Conservation (phyloP, 1,139 yeast genomes). For the Saccharomyces hybrid region DNA sequence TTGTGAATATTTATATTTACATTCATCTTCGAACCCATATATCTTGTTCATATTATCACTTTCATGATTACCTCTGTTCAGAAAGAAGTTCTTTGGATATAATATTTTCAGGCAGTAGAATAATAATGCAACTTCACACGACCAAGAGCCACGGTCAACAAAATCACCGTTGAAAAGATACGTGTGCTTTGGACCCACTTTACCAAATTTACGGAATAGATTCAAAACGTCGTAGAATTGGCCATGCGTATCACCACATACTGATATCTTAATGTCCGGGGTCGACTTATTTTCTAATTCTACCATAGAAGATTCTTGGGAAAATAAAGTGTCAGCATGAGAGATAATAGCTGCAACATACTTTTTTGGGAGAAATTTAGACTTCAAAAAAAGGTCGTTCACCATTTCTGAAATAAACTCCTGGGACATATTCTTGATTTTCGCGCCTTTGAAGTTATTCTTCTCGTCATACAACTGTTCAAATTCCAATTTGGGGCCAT, state of each 20-base stretch:
- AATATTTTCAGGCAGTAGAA: conserved; percentile 71
- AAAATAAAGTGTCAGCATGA: conserved; percentile 59
- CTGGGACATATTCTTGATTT: conserved; percentile 33
- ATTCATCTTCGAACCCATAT: conserved; percentile 92
- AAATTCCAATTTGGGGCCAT: conserved; percentile 54
- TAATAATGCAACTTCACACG: conserved; percentile 87
- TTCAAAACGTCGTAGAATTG: conserved; percentile 86
- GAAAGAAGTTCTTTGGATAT: conserved; percentile 60
- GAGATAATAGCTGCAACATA: conserved; percentile 80
- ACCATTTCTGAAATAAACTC: conserved; percentile 62
- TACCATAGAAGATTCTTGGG: conserved; percentile 63
- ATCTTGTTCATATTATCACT: conserved; percentile 95
- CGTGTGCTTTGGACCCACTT: conserved; percentile 53
- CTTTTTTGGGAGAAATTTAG: conserved; percentile 67
- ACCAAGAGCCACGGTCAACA: conserved; percentile 98
- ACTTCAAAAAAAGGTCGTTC: conserved; percentile 54
- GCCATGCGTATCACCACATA: no score
- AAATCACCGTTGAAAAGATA: conserved; percentile 94
- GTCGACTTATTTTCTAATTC: conserved; percentile 46
- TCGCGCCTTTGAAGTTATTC: conserved; percentile 27
- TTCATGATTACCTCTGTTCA: conserved; percentile 96
- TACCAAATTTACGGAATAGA: conserved; percentile 67
- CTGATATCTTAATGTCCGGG: conserved; percentile 36
- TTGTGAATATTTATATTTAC: no score
- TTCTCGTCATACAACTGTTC: conserved; percentile 29